Evolutionary conservation across 2,329 filamentous ascomycete species (phyloP).

Genomic region (Lachnellula willkommii): DNA sequence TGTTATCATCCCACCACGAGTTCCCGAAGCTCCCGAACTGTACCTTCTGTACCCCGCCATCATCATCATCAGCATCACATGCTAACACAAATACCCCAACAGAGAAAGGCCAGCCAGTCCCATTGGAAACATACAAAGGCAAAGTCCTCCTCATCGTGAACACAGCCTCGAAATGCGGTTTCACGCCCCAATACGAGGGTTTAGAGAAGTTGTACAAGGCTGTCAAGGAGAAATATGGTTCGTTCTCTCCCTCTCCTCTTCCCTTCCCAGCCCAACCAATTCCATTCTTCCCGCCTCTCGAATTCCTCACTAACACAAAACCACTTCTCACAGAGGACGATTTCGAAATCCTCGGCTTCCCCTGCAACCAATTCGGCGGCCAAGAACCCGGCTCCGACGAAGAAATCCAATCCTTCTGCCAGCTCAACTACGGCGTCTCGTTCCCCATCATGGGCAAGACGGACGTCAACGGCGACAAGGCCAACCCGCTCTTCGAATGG

Average conservation of each 20-base stretch:
- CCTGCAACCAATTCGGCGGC: constrained; percentile 92
- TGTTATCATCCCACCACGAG: background rate
- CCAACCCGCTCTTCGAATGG: constrained; percentile 76
- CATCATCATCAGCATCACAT: background rate
- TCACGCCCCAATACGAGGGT: constrained; percentile 90
- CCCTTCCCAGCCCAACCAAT: constrained; percentile 1
- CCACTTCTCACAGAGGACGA: constrained; percentile 39
- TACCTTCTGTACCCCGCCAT: constrained; percentile 2
- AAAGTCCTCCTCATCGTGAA: constrained; percentile 97
- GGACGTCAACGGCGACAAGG: constrained; percentile 83
- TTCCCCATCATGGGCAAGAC: constrained; percentile 64
- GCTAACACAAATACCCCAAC: constrained; percentile 15
- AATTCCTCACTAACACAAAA: background rate
- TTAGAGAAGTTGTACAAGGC: constrained; percentile 87
- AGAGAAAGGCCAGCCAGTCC: constrained; percentile 70
- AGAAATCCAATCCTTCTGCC: constrained; percentile 79
- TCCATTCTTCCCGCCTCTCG: constrained; percentile 15
- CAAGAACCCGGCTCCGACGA: constrained; percentile 78
- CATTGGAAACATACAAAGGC: constrained; percentile 68
- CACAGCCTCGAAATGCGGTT: constrained; percentile 97
- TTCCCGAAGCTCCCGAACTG: background rate
- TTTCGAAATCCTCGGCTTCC: constrained; percentile 89
- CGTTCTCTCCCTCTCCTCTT: constrained; percentile 31
- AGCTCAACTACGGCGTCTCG: constrained; percentile 65
- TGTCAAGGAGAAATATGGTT: constrained; percentile 55